Percentiles rank a stretch among this genome's conserved stretches.
Evolutionary conservation across 768 basidiomycete genomes (phyloP).

Genomic region (Boletus pseudo-olivaceus): DNA sequence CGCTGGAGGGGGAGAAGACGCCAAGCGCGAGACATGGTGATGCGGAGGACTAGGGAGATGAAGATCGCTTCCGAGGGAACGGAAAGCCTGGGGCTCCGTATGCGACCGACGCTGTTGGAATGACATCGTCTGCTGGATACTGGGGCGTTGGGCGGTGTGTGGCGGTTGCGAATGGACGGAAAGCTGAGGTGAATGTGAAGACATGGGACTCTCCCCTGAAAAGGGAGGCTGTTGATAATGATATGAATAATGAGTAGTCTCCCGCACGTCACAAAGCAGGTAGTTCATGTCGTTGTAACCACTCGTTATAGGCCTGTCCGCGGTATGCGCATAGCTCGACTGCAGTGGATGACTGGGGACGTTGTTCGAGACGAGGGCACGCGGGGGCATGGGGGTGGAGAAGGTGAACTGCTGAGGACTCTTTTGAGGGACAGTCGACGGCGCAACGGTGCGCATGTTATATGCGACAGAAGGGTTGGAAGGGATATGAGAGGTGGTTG

Average conservation of each 20-base stretch:
- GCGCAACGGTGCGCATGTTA: slow-evolving; percentile 41
- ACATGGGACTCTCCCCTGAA: slow-evolving; percentile 39
- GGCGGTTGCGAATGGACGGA: slow-evolving; percentile 35
- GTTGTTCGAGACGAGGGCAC: slow-evolving; percentile 39
- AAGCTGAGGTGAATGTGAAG: slow-evolving; percentile 42
- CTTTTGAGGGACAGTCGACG: slow-evolving; percentile 44
- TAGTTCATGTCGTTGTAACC: slow-evolving; percentile 49
- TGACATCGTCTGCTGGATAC: slow-evolving; percentile 43
- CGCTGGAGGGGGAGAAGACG: slow-evolving; percentile 42
- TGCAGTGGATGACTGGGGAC: slow-evolving; percentile 38
- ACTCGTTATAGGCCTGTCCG: slow-evolving; percentile 48
- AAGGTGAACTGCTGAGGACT: slow-evolving; percentile 45
- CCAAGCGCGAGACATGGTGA: slow-evolving; percentile 38
- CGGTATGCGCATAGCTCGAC: slow-evolving; percentile 44
- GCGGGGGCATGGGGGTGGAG: slow-evolving; percentile 40
- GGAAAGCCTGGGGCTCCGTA: slow-evolving; percentile 54
- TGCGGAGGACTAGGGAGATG: slow-evolving; percentile 48
- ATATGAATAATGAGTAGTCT: slow-evolving; percentile 48
- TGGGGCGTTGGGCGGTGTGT: slow-evolving; percentile 34
- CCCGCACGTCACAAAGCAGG: slow-evolving; percentile 43
- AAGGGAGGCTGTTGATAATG: slow-evolving; percentile 51
- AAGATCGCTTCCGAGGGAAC: slow-evolving; percentile 45
- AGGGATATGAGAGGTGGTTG: slow-evolving; percentile 32
- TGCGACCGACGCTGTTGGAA: slow-evolving; percentile 57
- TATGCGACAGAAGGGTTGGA: slow-evolving; percentile 43